Percentiles rank a stretch among this genome's conserved stretches.
Conservation (phyloP, 805 yeast genomes). For the Cyberlindnera euphorbiiphila region DNA sequence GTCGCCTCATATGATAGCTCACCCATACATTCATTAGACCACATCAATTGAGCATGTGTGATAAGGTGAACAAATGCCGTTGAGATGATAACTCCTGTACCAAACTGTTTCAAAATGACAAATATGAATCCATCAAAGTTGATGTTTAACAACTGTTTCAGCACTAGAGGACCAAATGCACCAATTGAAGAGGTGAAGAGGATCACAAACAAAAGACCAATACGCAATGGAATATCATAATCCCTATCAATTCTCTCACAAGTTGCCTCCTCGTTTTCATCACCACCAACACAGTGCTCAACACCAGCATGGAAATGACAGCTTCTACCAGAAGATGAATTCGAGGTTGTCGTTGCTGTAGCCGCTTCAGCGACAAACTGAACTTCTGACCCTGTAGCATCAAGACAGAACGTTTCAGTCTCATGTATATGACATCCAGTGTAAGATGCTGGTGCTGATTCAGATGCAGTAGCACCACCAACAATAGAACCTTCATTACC, state of each 20-base stretch:
- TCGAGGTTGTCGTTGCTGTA: not conserved
- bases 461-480: no score
- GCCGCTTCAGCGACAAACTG: constrained; percentile 4
- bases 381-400: no score
- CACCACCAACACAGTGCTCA: constrained; percentile 23
- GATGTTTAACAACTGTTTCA: constrained; percentile 9
- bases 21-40: constrained; percentile 19
- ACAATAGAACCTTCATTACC: no score
- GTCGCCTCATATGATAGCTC: constrained; percentile 18
- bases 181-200: constrained; percentile 17
- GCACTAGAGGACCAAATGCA: constrained; percentile 16
- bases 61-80: constrained; percentile 23
- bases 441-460: no score
- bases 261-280: constrained; percentile 8
- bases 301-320: constrained; percentile 27
- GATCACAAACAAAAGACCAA: constrained; percentile 20
- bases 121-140: constrained; percentile 11
- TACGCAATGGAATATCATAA: constrained; percentile 18
- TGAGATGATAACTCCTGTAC: constrained; percentile 23
- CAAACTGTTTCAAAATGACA: constrained; percentile 18
- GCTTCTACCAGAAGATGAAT: constrained; percentile 5
- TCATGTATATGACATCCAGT: no score
- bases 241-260: constrained; percentile 17
- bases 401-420: no score
- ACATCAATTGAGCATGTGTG: constrained; percentile 19